Base-by-base conservation (phyloP, 768 basidiomycete species). In the Phanerodontia chrysosporium region DNA sequence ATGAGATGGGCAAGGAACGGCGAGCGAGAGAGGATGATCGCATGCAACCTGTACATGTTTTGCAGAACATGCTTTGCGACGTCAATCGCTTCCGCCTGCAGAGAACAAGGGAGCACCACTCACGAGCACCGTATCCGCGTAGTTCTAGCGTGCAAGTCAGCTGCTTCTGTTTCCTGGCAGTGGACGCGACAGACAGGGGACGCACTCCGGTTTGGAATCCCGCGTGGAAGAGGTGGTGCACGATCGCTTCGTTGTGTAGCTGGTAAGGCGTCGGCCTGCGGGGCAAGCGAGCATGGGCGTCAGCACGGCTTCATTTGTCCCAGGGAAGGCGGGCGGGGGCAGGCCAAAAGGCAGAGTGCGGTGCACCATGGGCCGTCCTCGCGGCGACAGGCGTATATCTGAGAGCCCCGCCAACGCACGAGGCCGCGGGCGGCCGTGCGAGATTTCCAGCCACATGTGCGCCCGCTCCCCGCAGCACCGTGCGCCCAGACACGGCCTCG, bases 1-100 rank as follows among this genome's bases (percentile, higher is more conserved):
- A 96, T 91, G 64, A 92, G 79, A 71, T 93, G 91, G 42, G 88
- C 90, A 67, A 95, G 83, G 74, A 85, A 90, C 36, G 94, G 92
- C 30, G 92, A 94, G 55, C 88, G 87, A 60, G 92, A 90, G 62
- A 95, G 79, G 64, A 95, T 87, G 72, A 95, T 89, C 62, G 87
- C 84, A 75, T 94, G 90, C 35, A 92, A 82, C 56, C 84, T 83
- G 72, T 91, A 92, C 60, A 79, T 76, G 72, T 83, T 83, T 78
- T 87, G 83, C 68, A 85, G 83, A 58, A 89, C 84, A 75, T 89
- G 88, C 87, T 91, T 67, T 32, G 59, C 29, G 22, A 12, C 18
- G 49, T 51, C 49, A 30, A 22, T 28, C 28, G n/a, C 49, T 28
- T 21, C 28, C 39, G 39, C 18, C 29, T 16, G 29, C 13, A 48